Conservation (phyloP, 2,329 filamentous ascomycete genomes). For the Kalmusia sp. region DNA sequence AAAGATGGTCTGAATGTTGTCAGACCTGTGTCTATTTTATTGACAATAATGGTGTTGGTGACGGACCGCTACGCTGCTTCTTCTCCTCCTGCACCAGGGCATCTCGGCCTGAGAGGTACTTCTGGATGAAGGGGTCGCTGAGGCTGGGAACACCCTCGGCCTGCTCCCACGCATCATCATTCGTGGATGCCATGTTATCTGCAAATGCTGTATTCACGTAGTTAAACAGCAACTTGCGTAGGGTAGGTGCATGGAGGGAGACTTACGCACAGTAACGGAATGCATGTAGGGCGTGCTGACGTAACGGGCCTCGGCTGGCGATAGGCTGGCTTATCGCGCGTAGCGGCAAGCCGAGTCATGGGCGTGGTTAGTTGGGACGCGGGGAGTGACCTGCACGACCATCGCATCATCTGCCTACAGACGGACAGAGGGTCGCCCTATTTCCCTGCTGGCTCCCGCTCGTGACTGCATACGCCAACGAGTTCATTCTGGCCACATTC, state of each 20-base stretch:
- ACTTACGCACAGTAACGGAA: no score
- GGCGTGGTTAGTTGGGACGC: no score
- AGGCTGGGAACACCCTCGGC: conserved; percentile 50
- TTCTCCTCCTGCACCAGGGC: conserved; percentile 82
- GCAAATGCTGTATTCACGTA: neutral
- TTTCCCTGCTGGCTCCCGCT: neutral
- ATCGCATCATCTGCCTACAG: conserved; percentile 34
- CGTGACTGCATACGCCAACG: neutral
- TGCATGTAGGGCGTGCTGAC: no score
- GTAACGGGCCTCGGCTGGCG: neutral
- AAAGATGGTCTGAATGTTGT: conserved; percentile 66
- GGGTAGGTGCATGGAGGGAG: no score
- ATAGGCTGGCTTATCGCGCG: neutral
- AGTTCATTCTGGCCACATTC: neutral
- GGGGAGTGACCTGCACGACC: no score
- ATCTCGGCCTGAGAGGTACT: conserved; percentile 79
- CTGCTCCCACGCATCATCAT: conserved; percentile 48
- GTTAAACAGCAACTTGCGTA: no score
- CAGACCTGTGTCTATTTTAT: conserved; percentile 26
- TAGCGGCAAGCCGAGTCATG: neutral
- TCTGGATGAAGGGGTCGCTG: conserved; percentile 78
- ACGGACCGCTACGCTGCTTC: conserved; percentile 78
- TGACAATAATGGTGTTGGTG: conserved; percentile 4
- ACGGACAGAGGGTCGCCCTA: conserved; percentile 3
- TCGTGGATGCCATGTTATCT: conserved; percentile 30